phyloP scores from a whole-genome alignment of 148 eudicot species.

The Rhododendron williamsianum region DNA sequence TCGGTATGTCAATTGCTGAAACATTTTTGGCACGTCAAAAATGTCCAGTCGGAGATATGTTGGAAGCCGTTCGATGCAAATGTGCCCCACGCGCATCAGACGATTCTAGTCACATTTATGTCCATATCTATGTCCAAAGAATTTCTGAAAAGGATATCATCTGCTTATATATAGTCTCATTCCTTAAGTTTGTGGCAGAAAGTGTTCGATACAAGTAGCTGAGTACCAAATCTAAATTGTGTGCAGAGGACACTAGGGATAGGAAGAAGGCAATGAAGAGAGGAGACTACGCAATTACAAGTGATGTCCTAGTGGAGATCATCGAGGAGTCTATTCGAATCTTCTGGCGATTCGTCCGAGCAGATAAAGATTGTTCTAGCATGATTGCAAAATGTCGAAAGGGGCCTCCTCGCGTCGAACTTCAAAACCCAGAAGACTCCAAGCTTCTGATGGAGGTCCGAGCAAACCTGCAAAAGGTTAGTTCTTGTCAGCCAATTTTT shows the following conservation, averaged over 20 bases:
- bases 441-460: constrained; percentile 45
- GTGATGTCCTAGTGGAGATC: constrained; percentile 66
- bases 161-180: neutral
- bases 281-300: constrained; percentile 53
- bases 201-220: neutral
- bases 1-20: neutral
- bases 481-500: neutral
- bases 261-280: constrained; percentile 42
- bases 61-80: neutral
- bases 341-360: constrained; percentile 68
- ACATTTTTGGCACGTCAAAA: neutral
- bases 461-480: constrained; percentile 58
- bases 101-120: no score
- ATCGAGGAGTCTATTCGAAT: constrained; percentile 76
- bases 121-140: neutral
- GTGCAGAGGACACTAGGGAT: constrained; percentile 62
- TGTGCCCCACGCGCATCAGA: no score
- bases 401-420: constrained; percentile 24
- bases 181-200: neutral
- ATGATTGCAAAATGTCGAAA: constrained; percentile 23
- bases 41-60: no score
- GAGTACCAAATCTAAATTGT: neutral
- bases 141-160: no score
- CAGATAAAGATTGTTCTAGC: constrained; percentile 49
- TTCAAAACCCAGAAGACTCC: constrained; percentile 46